Conservation (phyloP, 2,329 filamentous ascomycete genomes). For the Botrytis pseudocinerea region DNA sequence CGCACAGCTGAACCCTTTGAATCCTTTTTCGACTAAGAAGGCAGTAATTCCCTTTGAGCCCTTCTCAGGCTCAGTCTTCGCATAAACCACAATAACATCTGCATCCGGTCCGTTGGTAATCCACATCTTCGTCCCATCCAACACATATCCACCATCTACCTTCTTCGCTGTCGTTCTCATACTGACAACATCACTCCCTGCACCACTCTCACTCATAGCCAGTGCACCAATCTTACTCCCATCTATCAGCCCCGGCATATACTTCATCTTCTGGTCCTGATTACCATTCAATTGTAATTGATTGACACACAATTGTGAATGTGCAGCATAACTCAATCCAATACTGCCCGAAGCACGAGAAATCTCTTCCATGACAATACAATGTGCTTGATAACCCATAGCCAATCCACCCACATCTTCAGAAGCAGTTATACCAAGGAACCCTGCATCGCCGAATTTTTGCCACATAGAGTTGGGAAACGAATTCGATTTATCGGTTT, state of each 20-base stretch:
- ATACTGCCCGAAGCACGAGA: constrained; percentile 82
- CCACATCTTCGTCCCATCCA: constrained; percentile 88
- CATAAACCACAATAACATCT: constrained; percentile 92
- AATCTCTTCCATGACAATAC: constrained; percentile 92
- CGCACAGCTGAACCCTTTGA: constrained; percentile 78
- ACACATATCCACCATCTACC: constrained; percentile 79
- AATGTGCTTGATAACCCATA: constrained; percentile 97
- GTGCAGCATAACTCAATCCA: constrained; percentile 89
- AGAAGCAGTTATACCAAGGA: constrained; percentile 90
- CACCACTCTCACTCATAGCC: constrained; percentile 91
- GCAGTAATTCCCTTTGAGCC: constrained; percentile 92
- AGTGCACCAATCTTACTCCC: constrained; percentile 82
- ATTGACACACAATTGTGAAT: constrained; percentile 95
- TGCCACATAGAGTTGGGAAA: constrained; percentile 92
- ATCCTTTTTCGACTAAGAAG: constrained; percentile 74
- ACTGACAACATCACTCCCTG: constrained; percentile 90
- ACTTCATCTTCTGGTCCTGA: constrained; percentile 73
- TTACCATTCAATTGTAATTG: constrained; percentile 90
- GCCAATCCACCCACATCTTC: constrained; percentile 86
- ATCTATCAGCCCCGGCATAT: constrained; percentile 77
- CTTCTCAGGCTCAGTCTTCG: constrained; percentile 81
- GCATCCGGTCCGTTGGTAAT: constrained; percentile 98
- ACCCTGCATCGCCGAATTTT: constrained; percentile 87
- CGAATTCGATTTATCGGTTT: constrained; percentile 81
- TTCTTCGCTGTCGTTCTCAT: constrained; percentile 85